Percentiles rank a stretch among this genome's conserved stretches.
Conservation (phyloP, 176 grass and related monocot species). For the Oryza officinalis region DNA sequence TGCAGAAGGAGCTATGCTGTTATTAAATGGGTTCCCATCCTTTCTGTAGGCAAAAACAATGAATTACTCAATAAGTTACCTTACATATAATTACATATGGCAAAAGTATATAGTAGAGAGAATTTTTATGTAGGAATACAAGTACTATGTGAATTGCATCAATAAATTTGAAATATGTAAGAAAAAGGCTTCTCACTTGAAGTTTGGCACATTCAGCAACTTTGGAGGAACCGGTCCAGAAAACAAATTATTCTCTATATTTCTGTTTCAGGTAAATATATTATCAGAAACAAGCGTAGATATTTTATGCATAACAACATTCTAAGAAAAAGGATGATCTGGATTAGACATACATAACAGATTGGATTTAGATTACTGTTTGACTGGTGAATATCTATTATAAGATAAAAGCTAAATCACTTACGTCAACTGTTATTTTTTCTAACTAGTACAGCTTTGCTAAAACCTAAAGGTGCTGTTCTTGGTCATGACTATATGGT, state of each 20-base stretch:
- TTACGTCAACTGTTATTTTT: neutral
- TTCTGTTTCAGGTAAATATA: constrained; percentile 58
- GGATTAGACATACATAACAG: neutral
- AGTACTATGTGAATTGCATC: neutral
- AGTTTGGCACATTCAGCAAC: constrained; percentile 77
- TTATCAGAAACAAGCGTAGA: constrained; percentile 24
- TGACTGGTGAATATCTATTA: neutral
- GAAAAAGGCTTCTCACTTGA: constrained; percentile 62
- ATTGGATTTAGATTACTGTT: constrained; percentile 26
- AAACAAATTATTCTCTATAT: constrained; percentile 93
- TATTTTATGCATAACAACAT: constrained; percentile 30
- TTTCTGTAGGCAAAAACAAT: constrained; percentile 62
- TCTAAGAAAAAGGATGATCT: constrained; percentile 25
- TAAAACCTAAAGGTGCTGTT: neutral
- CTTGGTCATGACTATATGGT: neutral
- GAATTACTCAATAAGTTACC: neutral
- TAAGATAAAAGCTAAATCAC: constrained; percentile 1
- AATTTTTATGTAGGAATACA: constrained; percentile 17
- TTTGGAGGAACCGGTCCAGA: constrained; percentile 81
- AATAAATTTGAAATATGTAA: constrained; percentile 21
- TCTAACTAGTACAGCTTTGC: neutral
- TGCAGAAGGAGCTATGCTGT: constrained; percentile 59
- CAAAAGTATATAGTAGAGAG: constrained; percentile 19
- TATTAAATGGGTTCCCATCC: constrained; percentile 96
- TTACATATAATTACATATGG: neutral